Base-by-base conservation (phyloP, 2,329 filamentous ascomycete species). In the Hypoxylon sp. region DNA sequence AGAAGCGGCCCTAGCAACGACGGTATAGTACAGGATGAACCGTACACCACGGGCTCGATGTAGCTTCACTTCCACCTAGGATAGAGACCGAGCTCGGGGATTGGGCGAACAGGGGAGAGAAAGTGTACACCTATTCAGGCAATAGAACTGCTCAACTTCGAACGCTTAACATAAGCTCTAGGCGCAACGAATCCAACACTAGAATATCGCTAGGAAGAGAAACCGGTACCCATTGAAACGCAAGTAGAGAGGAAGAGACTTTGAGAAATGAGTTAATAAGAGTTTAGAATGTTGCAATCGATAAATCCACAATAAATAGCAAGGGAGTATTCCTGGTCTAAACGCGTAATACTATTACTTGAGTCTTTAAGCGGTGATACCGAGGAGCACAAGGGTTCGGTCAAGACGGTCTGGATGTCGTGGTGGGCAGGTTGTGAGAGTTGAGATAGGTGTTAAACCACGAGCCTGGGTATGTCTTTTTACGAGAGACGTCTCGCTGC, bases 361-460 rank as follows among this genome's bases (percentile, higher is more conserved):
- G 30, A 41, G 52, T 53, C 30, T 50, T n/a, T 35, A 29, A 42
- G n/a, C n/a, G 21, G 42, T 42, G 48, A 50, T 45, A 52, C 36
- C 51, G 51, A 61, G 49, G 30, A 27, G 53, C 16, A 36, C 12
- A 30, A 35, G 16, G 13, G 9, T 20, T 51, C 37, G 37, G 34
- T 38, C 29, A 42, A 11, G 7, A 35, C 5, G n/a, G 17, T 41
- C 17, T 25, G 23, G 27, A 38, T 41, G 42, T 44, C 40, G 41
- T 35, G n/a, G n/a, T n/a, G n/a, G n/a, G n/a, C n/a, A n/a, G n/a
- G n/a, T n/a, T n/a, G n/a, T n/a, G n/a, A n/a, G n/a, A n/a, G n/a
- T n/a, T n/a, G n/a, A n/a, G n/a, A n/a, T n/a, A n/a, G n/a, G n/a
- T n/a, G n/a, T n/a, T 25, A 15, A 26, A 19, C 23, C 12, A 25